Conservation (phyloP, 176 grass and related monocot genomes). For the Aegilops sharonensis region DNA sequence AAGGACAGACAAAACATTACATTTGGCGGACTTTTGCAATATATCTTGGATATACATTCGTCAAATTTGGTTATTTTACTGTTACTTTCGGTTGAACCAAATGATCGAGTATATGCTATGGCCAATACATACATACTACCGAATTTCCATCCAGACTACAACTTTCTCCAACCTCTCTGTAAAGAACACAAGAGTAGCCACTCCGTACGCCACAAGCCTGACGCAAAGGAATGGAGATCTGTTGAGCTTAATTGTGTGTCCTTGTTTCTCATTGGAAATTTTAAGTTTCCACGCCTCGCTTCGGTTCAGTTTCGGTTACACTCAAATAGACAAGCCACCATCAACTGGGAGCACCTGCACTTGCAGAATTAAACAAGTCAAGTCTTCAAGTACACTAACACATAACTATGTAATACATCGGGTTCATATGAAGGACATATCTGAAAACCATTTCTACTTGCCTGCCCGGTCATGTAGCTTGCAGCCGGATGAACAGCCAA, state of each 20-base stretch:
- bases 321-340: slow-evolving; percentile 79
- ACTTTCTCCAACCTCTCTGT: neutral
- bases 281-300: neutral
- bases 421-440: neutral
- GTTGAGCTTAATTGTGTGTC: neutral
- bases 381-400: neutral
- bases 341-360: slow-evolving; percentile 79
- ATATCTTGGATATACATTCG: too few relatives aligned
- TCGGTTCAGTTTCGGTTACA: neutral
- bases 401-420: neutral
- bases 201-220: neutral
- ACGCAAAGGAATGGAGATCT: neutral
- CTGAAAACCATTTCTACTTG: neutral
- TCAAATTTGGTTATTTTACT: too few relatives aligned
- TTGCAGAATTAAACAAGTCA: neutral
- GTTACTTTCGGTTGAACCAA: too few relatives aligned
- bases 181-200: neutral
- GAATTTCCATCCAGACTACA: neutral
- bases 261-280: neutral
- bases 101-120: too few relatives aligned
- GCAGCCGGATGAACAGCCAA: slow-evolving; percentile 58
- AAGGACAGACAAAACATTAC: too few relatives aligned
- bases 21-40: too few relatives aligned
- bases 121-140: neutral
- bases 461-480: slow-evolving; percentile 56